These are phyloP conservation scores for Cordyceps javanica DNA, from an alignment of 2,329 filamentous ascomycete genomes.

Conservation along the genomic window DNA sequence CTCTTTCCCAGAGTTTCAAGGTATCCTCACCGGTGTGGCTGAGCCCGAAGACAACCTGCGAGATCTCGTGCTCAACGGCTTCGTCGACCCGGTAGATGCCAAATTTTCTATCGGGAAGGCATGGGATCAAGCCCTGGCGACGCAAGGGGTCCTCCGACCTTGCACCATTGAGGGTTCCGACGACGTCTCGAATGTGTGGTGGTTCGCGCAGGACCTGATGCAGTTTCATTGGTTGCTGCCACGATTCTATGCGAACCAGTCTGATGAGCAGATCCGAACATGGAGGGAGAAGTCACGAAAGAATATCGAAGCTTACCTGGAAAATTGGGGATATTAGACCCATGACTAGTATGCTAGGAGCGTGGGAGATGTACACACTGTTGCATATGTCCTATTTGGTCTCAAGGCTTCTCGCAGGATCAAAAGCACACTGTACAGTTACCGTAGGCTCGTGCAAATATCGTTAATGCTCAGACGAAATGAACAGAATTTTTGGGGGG, in stretches of 20 bases:
- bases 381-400: too few species aligned
- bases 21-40: not conserved
- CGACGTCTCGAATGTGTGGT: slow-evolving; percentile 3
- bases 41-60: not conserved
- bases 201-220: slow-evolving; percentile 11
- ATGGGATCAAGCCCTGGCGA: slow-evolving; percentile 1
- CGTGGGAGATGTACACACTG: too few species aligned
- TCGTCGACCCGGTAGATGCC: not conserved
- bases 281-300: not conserved
- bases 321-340: slow-evolving; percentile 1
- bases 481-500: too few species aligned
- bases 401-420: too few species aligned
- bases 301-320: not conserved
- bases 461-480: too few species aligned
- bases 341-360: not conserved
- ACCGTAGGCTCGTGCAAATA: too few species aligned
- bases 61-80: slow-evolving; percentile 1
- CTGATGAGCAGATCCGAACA: not conserved
- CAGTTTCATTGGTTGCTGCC: slow-evolving; percentile 11
- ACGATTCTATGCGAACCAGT: not conserved
- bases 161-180: not conserved
- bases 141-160: not conserved
- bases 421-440: too few species aligned
- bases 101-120: not conserved
- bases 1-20: slow-evolving; percentile 2